Evolutionary conservation across 768 basidiomycete genomes (phyloP).

Genomic region (Xanthoconium stramineum): DNA sequence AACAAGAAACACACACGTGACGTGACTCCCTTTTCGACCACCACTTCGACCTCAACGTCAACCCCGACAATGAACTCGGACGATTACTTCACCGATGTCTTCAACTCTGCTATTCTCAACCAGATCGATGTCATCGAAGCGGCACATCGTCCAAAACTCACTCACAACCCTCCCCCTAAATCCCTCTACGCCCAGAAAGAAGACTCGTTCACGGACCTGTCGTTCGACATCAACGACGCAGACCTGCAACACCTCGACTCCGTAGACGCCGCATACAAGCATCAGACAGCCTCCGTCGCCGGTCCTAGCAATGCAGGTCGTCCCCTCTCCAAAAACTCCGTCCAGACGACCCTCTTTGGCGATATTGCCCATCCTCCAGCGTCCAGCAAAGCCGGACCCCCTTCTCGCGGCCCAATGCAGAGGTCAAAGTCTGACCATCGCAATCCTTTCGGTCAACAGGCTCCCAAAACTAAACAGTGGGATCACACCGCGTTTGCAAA

Average conservation of each 20-base stretch:
- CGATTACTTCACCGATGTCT: slow-evolving; percentile 67
- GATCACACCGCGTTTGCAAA: slow-evolving; percentile 87
- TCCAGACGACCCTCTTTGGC: slow-evolving; percentile 70
- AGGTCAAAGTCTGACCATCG: slow-evolving; percentile 40
- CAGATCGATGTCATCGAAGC: slow-evolving; percentile 74
- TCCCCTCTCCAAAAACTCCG: slow-evolving; percentile 34
- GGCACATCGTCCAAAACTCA: slow-evolving; percentile 35
- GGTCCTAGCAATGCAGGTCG: slow-evolving; percentile 31
- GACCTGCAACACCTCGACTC: slow-evolving; percentile 57
- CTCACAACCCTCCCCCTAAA: slow-evolving; percentile 10
- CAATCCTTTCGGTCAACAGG: slow-evolving; percentile 50
- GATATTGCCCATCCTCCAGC: slow-evolving; percentile 41
- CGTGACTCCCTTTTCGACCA: slow-evolving; percentile 12
- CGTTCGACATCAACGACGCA: slow-evolving; percentile 54
- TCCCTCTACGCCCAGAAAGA: slow-evolving; percentile 29
- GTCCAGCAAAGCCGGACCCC: slow-evolving; percentile 27
- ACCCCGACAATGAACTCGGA: slow-evolving; percentile 64
- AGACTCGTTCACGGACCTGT: slow-evolving; percentile 49
- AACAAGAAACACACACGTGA: background rate
- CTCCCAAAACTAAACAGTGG: slow-evolving; percentile 79
- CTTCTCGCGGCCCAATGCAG: slow-evolving; percentile 36
- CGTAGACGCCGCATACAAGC: slow-evolving; percentile 46
- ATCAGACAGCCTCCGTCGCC: slow-evolving; percentile 39
- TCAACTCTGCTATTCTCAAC: slow-evolving; percentile 56
- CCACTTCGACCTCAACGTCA: slow-evolving; percentile 4